phyloP scores from a whole-genome alignment of 1,139 yeast genomes.

The Debaryomycetaceae sp. region DNA sequence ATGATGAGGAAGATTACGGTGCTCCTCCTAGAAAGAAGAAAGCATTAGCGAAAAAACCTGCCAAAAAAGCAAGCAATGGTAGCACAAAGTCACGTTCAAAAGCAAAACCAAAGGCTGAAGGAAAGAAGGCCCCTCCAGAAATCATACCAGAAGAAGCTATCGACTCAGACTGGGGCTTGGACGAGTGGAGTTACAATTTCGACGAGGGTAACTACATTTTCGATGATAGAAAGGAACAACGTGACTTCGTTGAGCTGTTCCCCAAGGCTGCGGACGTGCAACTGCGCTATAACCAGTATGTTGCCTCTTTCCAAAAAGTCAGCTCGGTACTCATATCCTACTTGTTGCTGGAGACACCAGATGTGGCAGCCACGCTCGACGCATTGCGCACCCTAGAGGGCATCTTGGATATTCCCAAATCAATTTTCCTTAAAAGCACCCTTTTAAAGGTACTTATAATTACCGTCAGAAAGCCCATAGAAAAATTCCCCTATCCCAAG shows the following conservation, averaged over 20 bases:
- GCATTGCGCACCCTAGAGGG: constrained; percentile 18
- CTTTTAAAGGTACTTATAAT: constrained; percentile 32
- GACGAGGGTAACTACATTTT: constrained; percentile 35
- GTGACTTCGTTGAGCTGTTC: constrained; percentile 20
- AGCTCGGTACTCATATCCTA: constrained; percentile 17
- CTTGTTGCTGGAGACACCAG: constrained; percentile 15
- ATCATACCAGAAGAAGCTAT: constrained; percentile 24
- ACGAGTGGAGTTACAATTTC: constrained; percentile 23
- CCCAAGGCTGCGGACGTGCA: constrained; percentile 22
- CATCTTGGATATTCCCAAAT: constrained; percentile 20
- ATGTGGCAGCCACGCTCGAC: constrained; percentile 12
- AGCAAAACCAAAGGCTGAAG: constrained; percentile 14
- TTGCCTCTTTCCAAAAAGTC: constrained; percentile 18
- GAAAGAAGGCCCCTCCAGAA: constrained; percentile 12
- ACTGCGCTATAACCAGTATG: constrained; percentile 13
- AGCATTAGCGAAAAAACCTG: constrained; percentile 6
- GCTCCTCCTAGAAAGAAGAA: constrained; percentile 2
- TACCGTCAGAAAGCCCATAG: constrained; percentile 25
- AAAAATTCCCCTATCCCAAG: constrained; percentile 14
- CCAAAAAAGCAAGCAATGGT: constrained; percentile 3
- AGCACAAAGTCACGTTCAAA: constrained; percentile 8
- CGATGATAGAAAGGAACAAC: constrained; percentile 31
- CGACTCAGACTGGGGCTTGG: constrained; percentile 47
- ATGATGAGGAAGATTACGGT: constrained; percentile 12
- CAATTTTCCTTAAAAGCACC: constrained; percentile 29